These are phyloP conservation scores for Trichaptum fuscoviolaceum DNA, from an alignment of 768 basidiomycete species.

Conservation along the genomic window DNA sequence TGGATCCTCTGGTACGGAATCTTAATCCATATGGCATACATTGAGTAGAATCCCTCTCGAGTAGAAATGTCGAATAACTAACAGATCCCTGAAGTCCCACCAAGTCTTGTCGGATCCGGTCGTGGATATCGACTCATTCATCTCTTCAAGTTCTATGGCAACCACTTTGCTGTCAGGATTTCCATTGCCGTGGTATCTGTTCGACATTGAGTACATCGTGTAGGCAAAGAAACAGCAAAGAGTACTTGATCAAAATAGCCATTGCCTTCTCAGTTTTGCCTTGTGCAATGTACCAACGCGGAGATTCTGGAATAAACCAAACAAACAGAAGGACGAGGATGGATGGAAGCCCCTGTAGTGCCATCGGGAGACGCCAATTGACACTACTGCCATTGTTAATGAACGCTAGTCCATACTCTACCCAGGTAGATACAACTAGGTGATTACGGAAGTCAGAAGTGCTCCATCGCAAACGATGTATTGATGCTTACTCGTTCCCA, in stretches of 20 bases:
- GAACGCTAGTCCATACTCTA: conserved; percentile 15
- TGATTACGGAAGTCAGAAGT: background rate
- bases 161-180: conserved; percentile 24
- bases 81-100: conserved; percentile 28
- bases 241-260: conserved; percentile 18
- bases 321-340: conserved; percentile 26
- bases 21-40: conserved; percentile 8
- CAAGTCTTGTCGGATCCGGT: conserved; percentile 30
- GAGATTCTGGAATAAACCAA: conserved; percentile 33
- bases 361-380: conserved; percentile 31
- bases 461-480: background rate
- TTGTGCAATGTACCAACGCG: conserved; percentile 29
- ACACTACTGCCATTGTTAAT: conserved; percentile 8
- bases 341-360: conserved; percentile 27
- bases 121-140: conserved; percentile 24
- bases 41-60: conserved; percentile 10
- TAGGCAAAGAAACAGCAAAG: conserved; percentile 16
- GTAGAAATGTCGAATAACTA: conserved; percentile 10
- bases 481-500: conserved; percentile 7
- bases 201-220: conserved; percentile 2
- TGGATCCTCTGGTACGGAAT: conserved; percentile 17
- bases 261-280: conserved; percentile 21
- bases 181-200: conserved; percentile 24
- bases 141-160: conserved; percentile 25
- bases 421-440: conserved; percentile 15